Evolutionary conservation across 2,329 filamentous ascomycete genomes (phyloP), one percentile per base, ranked within the genome.

Genomic region (Aspergillus amoenus): DNA sequence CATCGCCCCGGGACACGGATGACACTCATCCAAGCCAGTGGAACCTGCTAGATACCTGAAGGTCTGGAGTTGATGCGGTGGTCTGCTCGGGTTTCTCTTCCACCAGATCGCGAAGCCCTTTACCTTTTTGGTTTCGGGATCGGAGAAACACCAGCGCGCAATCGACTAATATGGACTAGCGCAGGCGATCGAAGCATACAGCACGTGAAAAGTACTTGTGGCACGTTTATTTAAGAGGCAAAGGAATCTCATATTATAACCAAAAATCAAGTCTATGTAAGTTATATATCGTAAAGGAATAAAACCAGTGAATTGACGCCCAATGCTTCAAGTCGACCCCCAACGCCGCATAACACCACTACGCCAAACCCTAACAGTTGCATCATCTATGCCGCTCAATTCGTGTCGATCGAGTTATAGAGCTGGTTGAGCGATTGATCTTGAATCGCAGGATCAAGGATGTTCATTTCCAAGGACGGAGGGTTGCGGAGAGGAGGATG

Each of bases 351-450:
- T 37, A 51, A 32, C 13, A 18, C 56, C 39, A 55, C 52, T 34
- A 50, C 51, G 27, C 47, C 40, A 44, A 50, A 27, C n/a, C 13
- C 13, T 12, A 42, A 49, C 21, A 18, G 15, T 9, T 32, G 39
- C 65, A 11, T 21, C 43, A 17, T 9, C n/a, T 27, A 13, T 13
- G 12, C 34, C 34, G n/a, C 27, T 37, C 58, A 74, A 32, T 72
- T 64, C 67, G 69, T 70, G 58, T 67, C 65, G 37, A 75, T 71
- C 4, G 72, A 75, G 24, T 68, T 66, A 55, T 73, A 75, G 30
- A 76, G 61, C 47, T 73, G 71, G 47, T 58, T 69, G 32, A 73
- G 61, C 32, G 72, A 69, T 43, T 65, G 64, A 44, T 70, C 66
- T 39, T 70, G 68, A 44, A 73, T 63, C 4, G 63, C 73, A 30